Base-by-base conservation (phyloP, 148 eudicot genomes). In the Chenopodium album region DNA sequence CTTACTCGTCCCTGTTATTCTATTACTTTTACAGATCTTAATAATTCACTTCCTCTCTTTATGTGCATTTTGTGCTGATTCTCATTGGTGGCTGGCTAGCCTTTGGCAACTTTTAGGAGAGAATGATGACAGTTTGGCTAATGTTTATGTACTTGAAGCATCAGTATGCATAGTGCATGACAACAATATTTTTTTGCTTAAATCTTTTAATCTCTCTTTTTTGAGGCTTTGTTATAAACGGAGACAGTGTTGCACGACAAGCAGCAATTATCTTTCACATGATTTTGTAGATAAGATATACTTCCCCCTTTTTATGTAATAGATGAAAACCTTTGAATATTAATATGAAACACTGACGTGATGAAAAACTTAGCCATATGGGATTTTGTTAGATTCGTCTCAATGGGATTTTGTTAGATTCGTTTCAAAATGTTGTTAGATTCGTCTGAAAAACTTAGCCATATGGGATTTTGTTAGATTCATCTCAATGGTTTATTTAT, bases 1-100 rank as follows among this genome's bases (percentile, higher is more conserved):
- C 47, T 80, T 81, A 82, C 80, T 88, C 69, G 75, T 83, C 80
- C 76, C 65, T 87, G 76, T 71, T 78, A 13, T 72, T 63, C 65
- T 34, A 34, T 59, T 17, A 31, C 73, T 32, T 73, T 73, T 34
- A 34, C 76, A 62, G 32, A 60, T 56, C 48, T 75, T 79, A 75
- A 26, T 46, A 29, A 28, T 23, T 60, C 26, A 9, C 0, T 20
- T 20, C 26, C 1, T 22, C 16, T 22, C 47, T 19, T 44, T 68
- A 4, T 82, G 80, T 70, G 52, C 74, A 19, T 11, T 26, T 23
- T 44, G 3, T 79, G 64, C 52, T 32, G 46, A 32, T 50, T 13
- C 28, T 47, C 47, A 3, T 34, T 31, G 34, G 12, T 66, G 14
- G 37, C 14, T 66, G 70, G 70, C 23, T 20, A 7, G 23, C 26